Evolutionary conservation across 192 early-diverging fungal genomes (phyloP).

Genomic region (Umbelopsis sp.): DNA sequence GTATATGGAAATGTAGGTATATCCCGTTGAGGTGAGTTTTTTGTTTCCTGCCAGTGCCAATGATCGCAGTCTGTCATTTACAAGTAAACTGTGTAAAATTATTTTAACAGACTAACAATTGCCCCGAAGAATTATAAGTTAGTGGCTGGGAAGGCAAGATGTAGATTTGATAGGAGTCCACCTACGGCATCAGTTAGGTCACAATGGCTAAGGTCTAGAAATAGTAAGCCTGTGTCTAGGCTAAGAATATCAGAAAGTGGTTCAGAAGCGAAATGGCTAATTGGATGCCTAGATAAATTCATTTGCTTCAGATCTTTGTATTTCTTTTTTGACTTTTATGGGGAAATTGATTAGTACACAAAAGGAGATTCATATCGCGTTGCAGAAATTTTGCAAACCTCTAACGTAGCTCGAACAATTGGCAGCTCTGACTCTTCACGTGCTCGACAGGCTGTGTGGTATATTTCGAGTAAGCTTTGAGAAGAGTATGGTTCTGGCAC

Average conservation of each 20-base stretch:
- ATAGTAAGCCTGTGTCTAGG: constrained; percentile 71
- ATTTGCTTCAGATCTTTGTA: constrained; percentile 6
- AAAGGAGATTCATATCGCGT: background rate
- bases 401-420: background rate
- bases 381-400: background rate
- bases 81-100: constrained; percentile 71
- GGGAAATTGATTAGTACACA: background rate
- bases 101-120: constrained; percentile 56
- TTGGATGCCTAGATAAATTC: constrained; percentile 30
- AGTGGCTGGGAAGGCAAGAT: too few relatives aligned
- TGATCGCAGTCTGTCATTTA: constrained; percentile 63
- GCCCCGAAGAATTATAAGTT: background rate
- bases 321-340: background rate
- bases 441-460: constrained; percentile 1
- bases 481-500: background rate
- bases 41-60: constrained; percentile 72
- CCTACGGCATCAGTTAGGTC: constrained; percentile 71
- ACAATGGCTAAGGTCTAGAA: constrained; percentile 70
- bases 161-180: too few relatives aligned
- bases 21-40: constrained; percentile 68
- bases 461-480: constrained; percentile 6
- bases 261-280: constrained; percentile 59
- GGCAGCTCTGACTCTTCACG: background rate
- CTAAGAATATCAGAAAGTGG: constrained; percentile 78
- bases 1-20: constrained; percentile 74